phyloP scores from a whole-genome alignment of 192 early-diverging fungal genomes.

The Rhizophagus prolifer region DNA sequence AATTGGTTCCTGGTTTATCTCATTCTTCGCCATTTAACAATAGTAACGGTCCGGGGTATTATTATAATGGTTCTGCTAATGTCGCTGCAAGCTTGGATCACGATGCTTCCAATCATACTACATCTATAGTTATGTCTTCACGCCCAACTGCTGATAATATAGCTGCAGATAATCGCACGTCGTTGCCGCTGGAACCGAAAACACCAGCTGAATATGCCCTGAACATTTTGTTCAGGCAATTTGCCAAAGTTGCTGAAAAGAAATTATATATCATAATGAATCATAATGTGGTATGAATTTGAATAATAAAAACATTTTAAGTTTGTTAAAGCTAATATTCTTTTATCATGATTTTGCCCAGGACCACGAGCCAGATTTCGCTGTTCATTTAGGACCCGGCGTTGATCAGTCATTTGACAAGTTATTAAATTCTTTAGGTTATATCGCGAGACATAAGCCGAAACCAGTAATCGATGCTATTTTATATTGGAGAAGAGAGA shows the following conservation, averaged over 20 bases:
- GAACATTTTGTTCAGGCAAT: conserved; percentile 54
- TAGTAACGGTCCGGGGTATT: not conserved
- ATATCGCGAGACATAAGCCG: conserved; percentile 80
- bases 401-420: conserved; percentile 82
- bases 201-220: conserved; percentile 59
- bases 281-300: conserved; percentile 35
- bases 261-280: conserved; percentile 53
- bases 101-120: not conserved
- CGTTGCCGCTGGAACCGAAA: conserved; percentile 37
- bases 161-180: not conserved
- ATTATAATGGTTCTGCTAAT: not conserved
- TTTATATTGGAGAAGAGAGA: conserved; percentile 72
- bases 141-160: not conserved
- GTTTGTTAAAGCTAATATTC: not conserved
- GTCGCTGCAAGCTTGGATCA: not conserved
- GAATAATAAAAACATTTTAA: not conserved
- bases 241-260: conserved; percentile 56
- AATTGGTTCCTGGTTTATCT: not conserved
- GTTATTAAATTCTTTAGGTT: conserved; percentile 73
- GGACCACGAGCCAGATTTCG: conserved; percentile 68
- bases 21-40: not conserved
- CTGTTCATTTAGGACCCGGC: conserved; percentile 57
- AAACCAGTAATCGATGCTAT: conserved; percentile 80
- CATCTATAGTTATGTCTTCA: too few species aligned
- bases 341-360: conserved; percentile 30